Base-by-base conservation (phyloP, 2,329 filamentous ascomycete genomes). In the Daldinia eschscholtzii region DNA sequence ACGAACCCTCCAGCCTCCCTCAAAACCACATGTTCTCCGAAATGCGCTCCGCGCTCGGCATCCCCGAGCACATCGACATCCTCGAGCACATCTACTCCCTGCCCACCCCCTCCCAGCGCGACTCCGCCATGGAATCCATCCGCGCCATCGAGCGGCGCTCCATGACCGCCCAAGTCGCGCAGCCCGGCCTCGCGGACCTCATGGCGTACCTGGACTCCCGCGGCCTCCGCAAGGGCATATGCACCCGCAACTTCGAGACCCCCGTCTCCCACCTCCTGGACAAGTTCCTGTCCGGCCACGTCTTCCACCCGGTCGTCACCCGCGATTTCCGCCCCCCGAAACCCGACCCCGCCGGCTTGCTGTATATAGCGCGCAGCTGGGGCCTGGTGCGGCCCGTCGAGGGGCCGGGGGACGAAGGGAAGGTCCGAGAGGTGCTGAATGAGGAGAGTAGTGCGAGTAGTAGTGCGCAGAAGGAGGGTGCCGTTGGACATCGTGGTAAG, bases 11-110 rank as follows among this genome's bases (percentile, higher is more conserved):
- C 70, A 97, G 94, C 79, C 83, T 94, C 65, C 95, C 95, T 0
- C 95, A 98, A 81, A 96, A 92, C 74, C 93, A 97, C 86, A 99
- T 98, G 95, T 98, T 98, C 81, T 80, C 82, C 20, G 87, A 97
- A 77, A 98, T 99, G 95, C 91, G 91, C 71, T 78, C 82, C 13
- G 91, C 89, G 6, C 87, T 98, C 15, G 85, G 84, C 57, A 98
- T 98, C 74, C 79, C 88, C 70, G 91, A 91, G 78, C 81, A 83
- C 39, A 83, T 85, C 76, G 96, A 99, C 81, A 98, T 99, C 77
- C 90, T 99, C 46, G 91, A 94, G 68, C 93, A 98, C 82, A 90
- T 98, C 77, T 91, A 94, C 78, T 81, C 85, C 2, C 89, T 98
- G 0, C 89, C 94, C 0, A 84, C 85, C 3, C 74, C 81, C 0